phyloP scores from a whole-genome alignment of 257 asterid genomes.

The Solanum verrucosum region DNA sequence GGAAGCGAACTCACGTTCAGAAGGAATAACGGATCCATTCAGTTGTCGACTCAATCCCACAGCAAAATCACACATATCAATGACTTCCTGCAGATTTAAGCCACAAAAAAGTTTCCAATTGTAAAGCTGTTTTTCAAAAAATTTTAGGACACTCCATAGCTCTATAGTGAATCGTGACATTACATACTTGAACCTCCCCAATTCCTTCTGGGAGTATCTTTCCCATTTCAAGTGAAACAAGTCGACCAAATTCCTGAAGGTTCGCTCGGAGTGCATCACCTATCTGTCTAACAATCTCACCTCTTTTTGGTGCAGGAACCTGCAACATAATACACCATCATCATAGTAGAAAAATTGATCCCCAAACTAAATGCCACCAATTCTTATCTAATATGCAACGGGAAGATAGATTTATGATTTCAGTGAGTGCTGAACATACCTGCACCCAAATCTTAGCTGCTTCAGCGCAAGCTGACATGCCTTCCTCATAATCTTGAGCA shows the following conservation, averaged over 20 bases:
- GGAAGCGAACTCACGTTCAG: constrained; percentile 70
- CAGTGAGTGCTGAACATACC: constrained; percentile 23
- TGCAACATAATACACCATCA: constrained; percentile 17
- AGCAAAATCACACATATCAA: constrained; percentile 98
- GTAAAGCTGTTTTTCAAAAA: background rate
- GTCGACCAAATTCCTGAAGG: constrained; percentile 83
- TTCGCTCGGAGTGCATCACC: constrained; percentile 91
- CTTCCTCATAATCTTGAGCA: constrained; percentile 74
- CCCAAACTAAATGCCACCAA: background rate
- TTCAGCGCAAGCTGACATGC: constrained; percentile 61
- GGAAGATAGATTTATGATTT: background rate
- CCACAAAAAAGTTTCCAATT: background rate
- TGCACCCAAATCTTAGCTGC: constrained; percentile 94
- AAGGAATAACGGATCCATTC: constrained; percentile 92
- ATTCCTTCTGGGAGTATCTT: constrained; percentile 96
- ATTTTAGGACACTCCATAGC: background rate
- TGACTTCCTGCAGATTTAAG: constrained; percentile 60
- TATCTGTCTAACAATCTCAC: constrained; percentile 95
- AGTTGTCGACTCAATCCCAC: constrained; percentile 99
- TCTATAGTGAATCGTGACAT: background rate
- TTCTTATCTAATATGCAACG: background rate
- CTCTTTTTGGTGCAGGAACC: constrained; percentile 99
- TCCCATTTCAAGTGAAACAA: constrained; percentile 97
- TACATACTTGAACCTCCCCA: constrained; percentile 92
- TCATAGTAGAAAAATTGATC: background rate